Conservation (phyloP, 768 basidiomycete species). For the Kwoniella europaea region DNA sequence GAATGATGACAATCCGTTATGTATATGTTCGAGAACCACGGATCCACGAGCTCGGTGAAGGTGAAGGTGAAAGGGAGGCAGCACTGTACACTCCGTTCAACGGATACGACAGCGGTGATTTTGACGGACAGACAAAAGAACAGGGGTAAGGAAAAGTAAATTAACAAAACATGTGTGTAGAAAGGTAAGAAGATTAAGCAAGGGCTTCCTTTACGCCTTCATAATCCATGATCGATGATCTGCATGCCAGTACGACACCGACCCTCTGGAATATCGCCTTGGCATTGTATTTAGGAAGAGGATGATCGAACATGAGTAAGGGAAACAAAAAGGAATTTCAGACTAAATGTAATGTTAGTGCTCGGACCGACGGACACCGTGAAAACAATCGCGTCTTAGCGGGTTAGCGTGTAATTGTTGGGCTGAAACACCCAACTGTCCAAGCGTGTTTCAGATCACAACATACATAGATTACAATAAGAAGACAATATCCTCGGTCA, state of each 20-base stretch:
- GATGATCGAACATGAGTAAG: constrained; percentile 11
- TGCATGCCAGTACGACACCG: background rate
- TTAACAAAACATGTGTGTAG: background rate
- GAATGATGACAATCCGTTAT: constrained; percentile 6
- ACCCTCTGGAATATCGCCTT: background rate
- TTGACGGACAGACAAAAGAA: constrained; percentile 2
- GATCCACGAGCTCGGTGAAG: constrained; percentile 1
- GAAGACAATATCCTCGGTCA: too few species aligned
- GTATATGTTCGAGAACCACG: background rate
- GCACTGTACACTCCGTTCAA: background rate
- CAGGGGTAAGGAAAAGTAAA: background rate
- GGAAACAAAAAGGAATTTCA: background rate
- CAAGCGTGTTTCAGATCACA: background rate
- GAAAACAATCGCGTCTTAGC: background rate
- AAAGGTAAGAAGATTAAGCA: background rate
- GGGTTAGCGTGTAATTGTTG: background rate
- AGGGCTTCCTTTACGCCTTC: background rate
- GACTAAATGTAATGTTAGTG: constrained; percentile 3
- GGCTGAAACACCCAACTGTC: constrained; percentile 8
- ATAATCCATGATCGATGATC: background rate
- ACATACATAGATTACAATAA: background rate
- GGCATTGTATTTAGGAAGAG: background rate
- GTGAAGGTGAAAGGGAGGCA: background rate
- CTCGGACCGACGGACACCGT: background rate
- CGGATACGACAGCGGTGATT: background rate